phyloP scores from a whole-genome alignment of 1,284 basidiomycete species.

The Apiotrichum siamense region DNA sequence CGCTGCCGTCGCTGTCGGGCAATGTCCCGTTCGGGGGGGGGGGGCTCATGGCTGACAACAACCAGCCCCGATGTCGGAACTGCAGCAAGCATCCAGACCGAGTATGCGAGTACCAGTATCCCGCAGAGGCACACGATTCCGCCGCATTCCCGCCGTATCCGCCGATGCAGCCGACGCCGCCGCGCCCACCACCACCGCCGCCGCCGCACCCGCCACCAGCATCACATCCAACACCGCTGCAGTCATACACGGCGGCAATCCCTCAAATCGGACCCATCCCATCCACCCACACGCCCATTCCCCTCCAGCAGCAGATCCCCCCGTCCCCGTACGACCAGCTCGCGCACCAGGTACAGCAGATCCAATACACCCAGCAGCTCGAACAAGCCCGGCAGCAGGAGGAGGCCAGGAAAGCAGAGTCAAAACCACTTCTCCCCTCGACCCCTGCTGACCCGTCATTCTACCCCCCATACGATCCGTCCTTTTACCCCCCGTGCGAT shows the following conservation, averaged over 20 bases:
- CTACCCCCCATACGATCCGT: neutral
- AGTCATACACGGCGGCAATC: neutral
- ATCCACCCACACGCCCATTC: neutral
- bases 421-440: neutral
- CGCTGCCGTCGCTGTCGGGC: too few species aligned
- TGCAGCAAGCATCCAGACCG: constrained; percentile 5
- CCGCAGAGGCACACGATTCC: neutral
- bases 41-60: neutral
- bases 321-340: neutral
- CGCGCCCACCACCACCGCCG: neutral
- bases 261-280: neutral
- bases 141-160: neutral
- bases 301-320: neutral
- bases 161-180: neutral
- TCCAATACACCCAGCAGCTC: neutral
- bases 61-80: constrained; percentile 5
- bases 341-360: constrained; percentile 1
- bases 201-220: neutral
- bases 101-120: constrained; percentile 9
- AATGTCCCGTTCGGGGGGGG: too few species aligned
- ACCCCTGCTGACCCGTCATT: neutral
- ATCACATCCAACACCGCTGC: neutral
- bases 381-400: neutral
- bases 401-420: neutral
- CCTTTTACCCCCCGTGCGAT: neutral